phyloP scores from a whole-genome alignment of 129 eudicot species.

The Flaveria ramosissima region DNA sequence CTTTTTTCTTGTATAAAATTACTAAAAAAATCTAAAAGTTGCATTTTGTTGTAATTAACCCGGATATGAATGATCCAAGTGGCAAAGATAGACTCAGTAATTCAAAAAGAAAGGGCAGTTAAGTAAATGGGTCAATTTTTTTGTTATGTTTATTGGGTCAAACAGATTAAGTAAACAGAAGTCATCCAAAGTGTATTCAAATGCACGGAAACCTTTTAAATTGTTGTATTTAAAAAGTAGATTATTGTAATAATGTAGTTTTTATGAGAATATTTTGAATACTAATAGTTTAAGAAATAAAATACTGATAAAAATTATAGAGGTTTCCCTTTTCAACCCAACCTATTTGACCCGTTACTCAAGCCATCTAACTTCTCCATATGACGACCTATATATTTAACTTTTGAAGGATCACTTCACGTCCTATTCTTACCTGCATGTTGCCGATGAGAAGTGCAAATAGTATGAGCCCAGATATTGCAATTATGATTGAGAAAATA shows the following conservation, averaged over 20 bases:
- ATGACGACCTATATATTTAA: not conserved
- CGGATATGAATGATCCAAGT: too few species aligned
- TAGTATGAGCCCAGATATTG: constrained; percentile 83
- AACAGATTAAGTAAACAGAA: not conserved
- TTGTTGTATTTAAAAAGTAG: not conserved
- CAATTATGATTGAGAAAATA: constrained; percentile 70
- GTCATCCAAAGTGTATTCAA: not conserved
- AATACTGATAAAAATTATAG: not conserved
- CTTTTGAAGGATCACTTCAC: not conserved
- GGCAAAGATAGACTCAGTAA: too few species aligned
- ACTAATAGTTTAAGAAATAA: not conserved
- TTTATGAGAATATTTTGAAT: not conserved
- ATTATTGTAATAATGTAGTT: not conserved
- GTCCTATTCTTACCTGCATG: constrained; percentile 65
- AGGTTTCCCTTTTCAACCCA: not conserved
- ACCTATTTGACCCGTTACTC: constrained; percentile 2
- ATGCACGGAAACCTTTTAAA: not conserved
- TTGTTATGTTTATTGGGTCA: not conserved
- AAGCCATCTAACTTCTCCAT: not conserved
- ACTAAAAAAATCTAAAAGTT: too few species aligned
- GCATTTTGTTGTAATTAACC: too few species aligned
- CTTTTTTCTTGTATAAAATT: too few species aligned
- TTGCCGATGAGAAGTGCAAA: constrained; percentile 97
- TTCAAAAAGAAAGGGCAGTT: too few species aligned
- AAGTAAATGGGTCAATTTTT: too few species aligned